Percentiles rank a stretch among this genome's conserved stretches.
Evolutionary conservation across 352 stramenopile genomes (phyloP).

Genomic region (Phytophthora palmivora): DNA sequence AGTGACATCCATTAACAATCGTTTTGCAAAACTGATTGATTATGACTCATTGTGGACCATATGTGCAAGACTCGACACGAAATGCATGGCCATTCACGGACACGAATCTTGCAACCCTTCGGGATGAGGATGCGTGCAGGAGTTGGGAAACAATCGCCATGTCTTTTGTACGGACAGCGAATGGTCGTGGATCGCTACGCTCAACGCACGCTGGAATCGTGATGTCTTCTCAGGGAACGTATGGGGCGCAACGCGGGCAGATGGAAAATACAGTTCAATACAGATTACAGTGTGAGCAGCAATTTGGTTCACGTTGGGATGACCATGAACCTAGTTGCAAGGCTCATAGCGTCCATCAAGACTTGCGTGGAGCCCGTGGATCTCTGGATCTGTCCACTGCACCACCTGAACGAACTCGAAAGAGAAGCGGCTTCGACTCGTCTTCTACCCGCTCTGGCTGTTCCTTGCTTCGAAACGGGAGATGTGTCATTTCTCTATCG

Average conservation of each 20-base stretch:
- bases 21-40: neutral
- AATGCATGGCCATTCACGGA: neutral
- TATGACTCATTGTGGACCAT: too few species aligned
- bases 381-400: conserved; percentile 20
- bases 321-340: neutral
- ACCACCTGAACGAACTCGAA: conserved; percentile 17
- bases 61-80: conserved; percentile 8
- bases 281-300: neutral
- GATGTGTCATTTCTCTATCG: conserved; percentile 11
- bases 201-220: neutral
- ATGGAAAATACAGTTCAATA: conserved; percentile 18
- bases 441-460: conserved; percentile 12
- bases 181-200: conserved; percentile 13
- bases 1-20: too few species aligned
- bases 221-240: conserved; percentile 18
- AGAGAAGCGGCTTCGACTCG: neutral
- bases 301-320: neutral
- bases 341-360: neutral
- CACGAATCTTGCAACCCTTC: conserved; percentile 17
- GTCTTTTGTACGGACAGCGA: conserved; percentile 6
- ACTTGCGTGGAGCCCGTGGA: conserved; percentile 6
- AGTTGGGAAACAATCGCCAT: conserved; percentile 14
- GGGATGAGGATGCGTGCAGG: conserved; percentile 4
- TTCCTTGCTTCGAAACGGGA: conserved; percentile 11
- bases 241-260: conserved; percentile 18